Percentiles rank a stretch among this genome's conserved stretches.
These are phyloP conservation scores for Sugiyamaella floridensis DNA, from an alignment of 805 yeast species.

Conservation along the genomic window DNA sequence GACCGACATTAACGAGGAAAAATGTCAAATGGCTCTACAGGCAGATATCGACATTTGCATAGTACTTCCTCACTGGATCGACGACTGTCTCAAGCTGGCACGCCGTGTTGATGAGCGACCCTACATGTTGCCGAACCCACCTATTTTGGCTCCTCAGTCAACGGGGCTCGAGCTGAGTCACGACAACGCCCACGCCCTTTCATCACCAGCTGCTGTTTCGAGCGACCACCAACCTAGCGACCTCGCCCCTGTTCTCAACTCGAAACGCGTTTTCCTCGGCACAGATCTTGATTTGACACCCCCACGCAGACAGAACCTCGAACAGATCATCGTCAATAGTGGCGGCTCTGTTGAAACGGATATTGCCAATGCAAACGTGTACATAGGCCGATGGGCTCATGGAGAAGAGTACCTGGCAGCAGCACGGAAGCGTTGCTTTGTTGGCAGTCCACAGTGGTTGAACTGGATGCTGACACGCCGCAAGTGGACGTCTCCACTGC, in stretches of 20 bases:
- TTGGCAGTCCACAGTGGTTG: slow-evolving; percentile 74
- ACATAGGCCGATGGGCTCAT: slow-evolving; percentile 54
- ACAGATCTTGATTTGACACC: slow-evolving; percentile 51
- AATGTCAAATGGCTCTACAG: slow-evolving; percentile 47
- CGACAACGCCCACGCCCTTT: not conserved
- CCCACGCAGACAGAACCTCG: slow-evolving; percentile 36
- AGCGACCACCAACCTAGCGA: not conserved
- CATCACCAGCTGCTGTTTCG: not conserved
- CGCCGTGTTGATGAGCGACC: slow-evolving; percentile 45
- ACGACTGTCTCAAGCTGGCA: slow-evolving; percentile 54
- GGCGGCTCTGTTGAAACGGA: slow-evolving; percentile 46
- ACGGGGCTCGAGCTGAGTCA: not conserved
- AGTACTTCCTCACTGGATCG: slow-evolving; percentile 80
- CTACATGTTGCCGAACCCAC: slow-evolving; percentile 42
- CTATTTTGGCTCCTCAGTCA: slow-evolving; percentile 7
- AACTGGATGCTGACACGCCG: slow-evolving; percentile 54
- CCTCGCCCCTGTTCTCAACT: slow-evolving; percentile 26
- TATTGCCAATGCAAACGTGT: slow-evolving; percentile 38
- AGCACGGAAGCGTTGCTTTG: slow-evolving; percentile 33
- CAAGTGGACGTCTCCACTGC: slow-evolving; percentile 49
- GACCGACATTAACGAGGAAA: slow-evolving; percentile 43
- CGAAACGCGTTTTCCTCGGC: slow-evolving; percentile 45
- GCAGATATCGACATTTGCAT: slow-evolving; percentile 27
- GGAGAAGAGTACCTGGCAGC: slow-evolving; percentile 52
- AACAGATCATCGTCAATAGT: slow-evolving; percentile 39